Percentiles rank a stretch among this genome's conserved stretches.
Evolutionary conservation across 164 flowering plant genomes (phyloP).

Genomic region (Stephania japonica): DNA sequence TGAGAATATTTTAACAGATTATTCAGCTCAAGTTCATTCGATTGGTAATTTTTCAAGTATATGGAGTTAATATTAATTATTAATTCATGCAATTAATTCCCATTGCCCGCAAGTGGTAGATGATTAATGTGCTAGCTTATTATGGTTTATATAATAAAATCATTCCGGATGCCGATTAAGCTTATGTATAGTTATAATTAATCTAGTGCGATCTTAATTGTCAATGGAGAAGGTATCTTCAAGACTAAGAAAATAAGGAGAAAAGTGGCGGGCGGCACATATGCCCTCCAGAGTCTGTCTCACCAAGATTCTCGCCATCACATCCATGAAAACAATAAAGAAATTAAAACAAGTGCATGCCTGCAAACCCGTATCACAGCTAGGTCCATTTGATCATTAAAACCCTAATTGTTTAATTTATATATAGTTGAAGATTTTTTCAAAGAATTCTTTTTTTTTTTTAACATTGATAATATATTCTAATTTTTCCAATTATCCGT

Average conservation of each 20-base stretch:
- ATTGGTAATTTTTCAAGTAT: too few relatives aligned
- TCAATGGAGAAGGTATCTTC: background rate
- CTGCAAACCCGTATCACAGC: background rate
- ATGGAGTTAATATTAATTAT: too few relatives aligned
- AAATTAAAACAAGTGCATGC: background rate
- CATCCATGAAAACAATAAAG: background rate
- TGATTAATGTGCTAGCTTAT: too few relatives aligned
- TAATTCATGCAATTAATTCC: too few relatives aligned
- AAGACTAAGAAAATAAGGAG: background rate
- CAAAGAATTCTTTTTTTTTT: background rate
- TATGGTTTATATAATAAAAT: too few relatives aligned
- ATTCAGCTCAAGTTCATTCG: too few relatives aligned
- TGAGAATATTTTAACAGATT: too few relatives aligned
- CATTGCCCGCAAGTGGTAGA: too few relatives aligned
- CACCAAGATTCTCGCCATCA: background rate
- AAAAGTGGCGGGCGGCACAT: background rate
- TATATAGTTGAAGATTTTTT: background rate
- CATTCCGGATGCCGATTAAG: background rate
- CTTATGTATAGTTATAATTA: background rate
- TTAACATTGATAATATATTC: background rate
- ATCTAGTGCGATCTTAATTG: background rate
- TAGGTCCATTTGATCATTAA: background rate
- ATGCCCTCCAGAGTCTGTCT: background rate
- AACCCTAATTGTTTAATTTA: background rate
- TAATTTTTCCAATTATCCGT: background rate